Conservation (phyloP, 306 rosid species). For the Leucaena leucocephala region DNA sequence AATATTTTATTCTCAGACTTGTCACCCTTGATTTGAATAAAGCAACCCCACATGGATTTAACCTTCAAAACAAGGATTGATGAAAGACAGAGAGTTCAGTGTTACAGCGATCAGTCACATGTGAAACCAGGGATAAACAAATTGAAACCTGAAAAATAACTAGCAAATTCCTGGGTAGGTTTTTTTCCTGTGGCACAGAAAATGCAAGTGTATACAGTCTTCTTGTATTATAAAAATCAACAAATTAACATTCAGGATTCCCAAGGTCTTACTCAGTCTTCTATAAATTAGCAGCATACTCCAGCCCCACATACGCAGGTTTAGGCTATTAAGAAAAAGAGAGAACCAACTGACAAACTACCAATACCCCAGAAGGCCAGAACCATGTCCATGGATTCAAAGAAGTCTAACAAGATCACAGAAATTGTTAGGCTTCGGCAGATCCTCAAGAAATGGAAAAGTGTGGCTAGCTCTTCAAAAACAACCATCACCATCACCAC, state of each 20-base stretch:
- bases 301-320: conserved; percentile 29
- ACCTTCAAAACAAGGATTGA: conserved; percentile 41
- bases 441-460: conserved; percentile 95
- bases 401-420: conserved; percentile 86
- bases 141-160: conserved; percentile 31
- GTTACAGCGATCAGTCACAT: conserved; percentile 48
- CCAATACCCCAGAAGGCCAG: conserved; percentile 19
- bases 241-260: conserved; percentile 17
- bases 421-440: conserved; percentile 94
- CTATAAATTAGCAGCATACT: conserved; percentile 56
- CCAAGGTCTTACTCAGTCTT: conserved; percentile 13
- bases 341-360: conserved; percentile 13
- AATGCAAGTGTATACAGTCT: conserved; percentile 21
- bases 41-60: conserved; percentile 44
- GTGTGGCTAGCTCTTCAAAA: conserved; percentile 68
- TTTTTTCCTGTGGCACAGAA: conserved; percentile 41
- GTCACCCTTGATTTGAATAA: conserved; percentile 40
- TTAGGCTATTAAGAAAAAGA: conserved; percentile 14
- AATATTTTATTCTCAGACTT: conserved; percentile 17
- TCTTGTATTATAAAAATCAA: conserved; percentile 16
- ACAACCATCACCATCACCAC: conserved; percentile 22
- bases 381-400: conserved; percentile 58
- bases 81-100: conserved; percentile 34
- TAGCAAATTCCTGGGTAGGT: conserved; percentile 34
- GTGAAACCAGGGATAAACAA: conserved; percentile 28